Evolutionary conservation across 2,329 filamentous ascomycete genomes (phyloP).

Genomic region (Ampelomyces quisqualis): DNA sequence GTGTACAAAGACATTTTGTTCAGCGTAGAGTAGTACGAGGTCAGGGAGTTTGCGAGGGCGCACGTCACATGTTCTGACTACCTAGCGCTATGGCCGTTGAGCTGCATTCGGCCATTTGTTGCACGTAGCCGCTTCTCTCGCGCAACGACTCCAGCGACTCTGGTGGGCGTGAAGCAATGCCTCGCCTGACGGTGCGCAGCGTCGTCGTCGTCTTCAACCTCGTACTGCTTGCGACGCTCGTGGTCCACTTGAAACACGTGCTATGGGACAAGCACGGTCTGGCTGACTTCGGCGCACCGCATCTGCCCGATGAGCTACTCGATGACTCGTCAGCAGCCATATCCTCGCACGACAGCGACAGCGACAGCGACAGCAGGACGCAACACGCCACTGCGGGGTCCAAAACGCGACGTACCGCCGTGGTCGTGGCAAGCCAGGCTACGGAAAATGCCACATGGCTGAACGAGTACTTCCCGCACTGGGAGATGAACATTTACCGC

Average conservation of each 20-base stretch:
- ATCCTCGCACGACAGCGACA: conserved; percentile 6
- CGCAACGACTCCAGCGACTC: neutral
- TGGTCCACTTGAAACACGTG: conserved; percentile 35
- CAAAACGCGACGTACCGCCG: conserved; percentile 28
- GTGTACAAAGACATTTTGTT: too few species aligned
- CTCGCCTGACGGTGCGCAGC: conserved; percentile 35
- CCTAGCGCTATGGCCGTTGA: too few species aligned
- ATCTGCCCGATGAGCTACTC: conserved; percentile 17
- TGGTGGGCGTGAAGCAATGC: conserved; percentile 21
- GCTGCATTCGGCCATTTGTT: too few species aligned
- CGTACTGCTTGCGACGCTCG: conserved; percentile 26
- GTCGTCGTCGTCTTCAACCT: conserved; percentile 25
- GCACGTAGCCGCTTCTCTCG: neutral
- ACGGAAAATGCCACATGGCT: conserved; percentile 47
- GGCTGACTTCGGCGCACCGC: conserved; percentile 11
- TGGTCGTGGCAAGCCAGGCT: conserved; percentile 44
- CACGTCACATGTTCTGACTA: too few species aligned
- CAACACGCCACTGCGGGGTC: conserved; percentile 14
- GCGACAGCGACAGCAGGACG: conserved; percentile 14
- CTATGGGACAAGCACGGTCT: conserved; percentile 23
- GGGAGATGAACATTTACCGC: conserved; percentile 47
- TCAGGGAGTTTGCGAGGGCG: too few species aligned
- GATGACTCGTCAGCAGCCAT: conserved; percentile 11
- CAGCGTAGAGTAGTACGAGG: too few species aligned
- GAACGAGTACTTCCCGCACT: conserved; percentile 40